Evolutionary conservation across 2,329 filamentous ascomycete genomes (phyloP), one percentile per base, ranked within the genome.

Genomic region (Colletotrichum sojae): DNA sequence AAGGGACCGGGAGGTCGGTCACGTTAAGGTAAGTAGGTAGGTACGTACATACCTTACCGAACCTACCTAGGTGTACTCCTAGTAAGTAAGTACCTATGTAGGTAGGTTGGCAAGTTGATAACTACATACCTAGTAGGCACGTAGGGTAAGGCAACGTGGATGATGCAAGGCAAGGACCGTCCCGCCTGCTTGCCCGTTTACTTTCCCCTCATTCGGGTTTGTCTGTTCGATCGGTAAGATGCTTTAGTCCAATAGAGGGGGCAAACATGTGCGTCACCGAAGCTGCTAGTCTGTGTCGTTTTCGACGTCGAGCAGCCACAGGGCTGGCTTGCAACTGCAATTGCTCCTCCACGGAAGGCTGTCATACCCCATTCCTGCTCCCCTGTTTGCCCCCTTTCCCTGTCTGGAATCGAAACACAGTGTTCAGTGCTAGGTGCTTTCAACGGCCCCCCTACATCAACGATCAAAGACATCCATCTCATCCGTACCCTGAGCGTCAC

Each of bases 91-190:
- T 48, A 10, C 6, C 16, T 18, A 48, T n/a, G n/a, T 48, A 46
- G 15, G 15, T 46, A 43, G 4, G 5, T 43, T 1, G 8, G 39
- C 13, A 43, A 10, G 39, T 46, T n/a, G n/a, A n/a, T n/a, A n/a
- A n/a, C n/a, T n/a, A n/a, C n/a, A n/a, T n/a, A n/a, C n/a, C n/a
- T n/a, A n/a, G n/a, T n/a, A n/a, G 43, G 13, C 43, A 18, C 13
- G 6, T 18, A n/a, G 43, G 45, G 45, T 18, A 20, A 48, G 45
- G 45, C 9, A 20, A 18, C 15, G 18, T 18, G n/a, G 45, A 18
- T 9, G 58, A 58, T 18, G 55, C 12, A 39, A 62, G 59, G 49
- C n/a, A 54, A 62, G 59, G 49, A 54, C 59, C 59, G 59, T 54
- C 59, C 59, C 59, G 49, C 27, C 49, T 31, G 20, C 27, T n/a